phyloP scores from a whole-genome alignment of 306 rosid species.

The Acacia confusa region DNA sequence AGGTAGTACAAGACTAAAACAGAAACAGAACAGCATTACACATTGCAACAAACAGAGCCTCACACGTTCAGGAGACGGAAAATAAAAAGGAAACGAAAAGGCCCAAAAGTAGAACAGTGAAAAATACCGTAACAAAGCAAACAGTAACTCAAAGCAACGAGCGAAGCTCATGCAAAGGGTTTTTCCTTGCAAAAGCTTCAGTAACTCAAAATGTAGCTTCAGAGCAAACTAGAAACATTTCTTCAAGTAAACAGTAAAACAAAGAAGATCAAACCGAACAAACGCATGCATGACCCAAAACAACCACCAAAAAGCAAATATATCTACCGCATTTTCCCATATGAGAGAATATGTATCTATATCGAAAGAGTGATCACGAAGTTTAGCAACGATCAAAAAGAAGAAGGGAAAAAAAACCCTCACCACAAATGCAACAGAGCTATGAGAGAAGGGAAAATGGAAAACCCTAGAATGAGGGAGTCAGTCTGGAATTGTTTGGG shows the following conservation, averaged over 20 bases:
- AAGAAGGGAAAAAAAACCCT: background rate
- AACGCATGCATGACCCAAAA: constrained; percentile 4
- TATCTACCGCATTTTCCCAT: background rate
- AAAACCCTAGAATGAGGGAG: constrained; percentile 27
- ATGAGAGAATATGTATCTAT: background rate
- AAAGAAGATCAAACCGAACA: background rate
- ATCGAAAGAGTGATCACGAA: background rate
- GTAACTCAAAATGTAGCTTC: background rate
- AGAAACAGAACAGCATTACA: background rate
- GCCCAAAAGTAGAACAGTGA: background rate
- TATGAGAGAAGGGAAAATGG: background rate
- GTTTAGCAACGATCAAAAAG: background rate
- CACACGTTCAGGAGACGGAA: too few species aligned
- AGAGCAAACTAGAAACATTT: background rate
- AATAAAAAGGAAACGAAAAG: background rate
- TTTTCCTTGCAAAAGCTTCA: background rate
- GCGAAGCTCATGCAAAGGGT: background rate
- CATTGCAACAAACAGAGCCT: background rate
- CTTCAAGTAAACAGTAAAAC: background rate
- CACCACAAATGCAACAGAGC: background rate
- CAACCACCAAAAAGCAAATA: background rate
- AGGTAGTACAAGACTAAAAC: background rate
- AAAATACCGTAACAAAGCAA: background rate
- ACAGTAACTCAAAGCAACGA: background rate
- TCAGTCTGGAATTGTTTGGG: background rate